Percentiles rank a stretch among this genome's conserved stretches.
Evolutionary conservation across 495 filamentous ascomycete genomes (phyloP).

Genomic region (Penicillium paxilli): DNA sequence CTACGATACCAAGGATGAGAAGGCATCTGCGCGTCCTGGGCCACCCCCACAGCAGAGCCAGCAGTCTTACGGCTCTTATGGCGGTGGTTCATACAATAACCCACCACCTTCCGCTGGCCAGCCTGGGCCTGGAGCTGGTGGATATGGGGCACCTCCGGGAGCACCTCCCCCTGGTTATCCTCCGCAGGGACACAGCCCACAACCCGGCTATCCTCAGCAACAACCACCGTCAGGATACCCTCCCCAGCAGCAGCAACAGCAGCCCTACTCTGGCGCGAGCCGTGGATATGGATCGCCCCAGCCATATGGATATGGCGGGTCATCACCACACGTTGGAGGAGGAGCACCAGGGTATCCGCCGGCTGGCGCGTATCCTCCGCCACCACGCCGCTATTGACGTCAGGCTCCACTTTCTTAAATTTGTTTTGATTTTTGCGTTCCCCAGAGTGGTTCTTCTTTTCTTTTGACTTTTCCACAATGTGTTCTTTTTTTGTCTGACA

Average conservation of each 20-base stretch:
- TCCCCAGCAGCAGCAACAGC: constrained; percentile 11
- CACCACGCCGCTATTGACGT: constrained; percentile 35
- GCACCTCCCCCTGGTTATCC: constrained; percentile 22
- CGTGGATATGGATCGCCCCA: constrained; percentile 27
- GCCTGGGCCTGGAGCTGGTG: constrained; percentile 9
- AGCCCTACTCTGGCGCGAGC: constrained; percentile 9
- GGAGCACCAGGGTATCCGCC: constrained; percentile 20
- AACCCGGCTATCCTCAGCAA: constrained; percentile 19
- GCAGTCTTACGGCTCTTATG: constrained; percentile 34
- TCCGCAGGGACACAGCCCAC: constrained; percentile 9
- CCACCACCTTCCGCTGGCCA: constrained; percentile 16
- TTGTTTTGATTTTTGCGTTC: neutral
- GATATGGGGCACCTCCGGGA: constrained; percentile 6
- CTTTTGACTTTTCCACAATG: neutral
- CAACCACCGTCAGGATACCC: no score
- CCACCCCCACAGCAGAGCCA: constrained; percentile 23
- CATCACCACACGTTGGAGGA: constrained; percentile 17
- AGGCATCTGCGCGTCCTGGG: constrained; percentile 27
- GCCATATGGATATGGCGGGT: constrained; percentile 20
- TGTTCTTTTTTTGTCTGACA: no score
- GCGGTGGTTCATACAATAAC: constrained; percentile 34
- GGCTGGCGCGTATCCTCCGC: constrained; percentile 26
- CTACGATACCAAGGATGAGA: constrained; percentile 68
- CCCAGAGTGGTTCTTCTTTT: neutral
- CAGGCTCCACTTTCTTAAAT: neutral